Conservation (phyloP, 2,329 filamentous ascomycete species). For the Ploettnerulaceae sp. region DNA sequence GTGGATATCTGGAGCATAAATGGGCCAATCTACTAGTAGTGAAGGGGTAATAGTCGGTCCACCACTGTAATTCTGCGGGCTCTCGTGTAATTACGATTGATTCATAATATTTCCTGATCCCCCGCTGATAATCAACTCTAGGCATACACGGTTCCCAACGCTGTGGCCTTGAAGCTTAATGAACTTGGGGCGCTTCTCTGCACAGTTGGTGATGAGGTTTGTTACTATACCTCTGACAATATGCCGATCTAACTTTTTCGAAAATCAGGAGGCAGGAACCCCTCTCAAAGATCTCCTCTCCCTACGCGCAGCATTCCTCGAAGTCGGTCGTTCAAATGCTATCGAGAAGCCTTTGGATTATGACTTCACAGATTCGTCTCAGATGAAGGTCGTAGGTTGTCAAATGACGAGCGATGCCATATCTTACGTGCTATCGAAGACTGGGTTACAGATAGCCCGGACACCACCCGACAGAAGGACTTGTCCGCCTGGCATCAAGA, state of each 20-base stretch:
- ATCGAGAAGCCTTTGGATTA: background rate
- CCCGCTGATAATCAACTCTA: no score
- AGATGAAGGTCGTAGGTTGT: background rate
- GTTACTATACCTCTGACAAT: background rate
- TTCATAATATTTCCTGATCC: no score
- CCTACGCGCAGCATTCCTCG: background rate
- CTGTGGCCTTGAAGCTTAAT: background rate
- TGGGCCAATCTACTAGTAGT: no score
- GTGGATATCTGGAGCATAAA: conserved; percentile 37
- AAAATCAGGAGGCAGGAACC: background rate
- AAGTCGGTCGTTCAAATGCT: background rate
- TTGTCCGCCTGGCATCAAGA: no score
- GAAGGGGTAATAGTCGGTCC: no score
- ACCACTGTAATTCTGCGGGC: no score
- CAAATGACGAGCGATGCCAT: background rate
- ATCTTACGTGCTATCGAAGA: no score
- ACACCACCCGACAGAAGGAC: no score
- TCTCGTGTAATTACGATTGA: no score
- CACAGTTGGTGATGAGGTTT: conserved; percentile 1
- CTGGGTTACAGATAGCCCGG: no score
- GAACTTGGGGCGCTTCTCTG: background rate
- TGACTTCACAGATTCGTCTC: background rate
- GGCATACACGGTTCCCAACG: background rate
- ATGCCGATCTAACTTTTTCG: background rate
- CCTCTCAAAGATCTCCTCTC: conserved; percentile 1